These are phyloP conservation scores for Alternaria dauci DNA, from an alignment of 2,329 filamentous ascomycete genomes.

Conservation along the genomic window DNA sequence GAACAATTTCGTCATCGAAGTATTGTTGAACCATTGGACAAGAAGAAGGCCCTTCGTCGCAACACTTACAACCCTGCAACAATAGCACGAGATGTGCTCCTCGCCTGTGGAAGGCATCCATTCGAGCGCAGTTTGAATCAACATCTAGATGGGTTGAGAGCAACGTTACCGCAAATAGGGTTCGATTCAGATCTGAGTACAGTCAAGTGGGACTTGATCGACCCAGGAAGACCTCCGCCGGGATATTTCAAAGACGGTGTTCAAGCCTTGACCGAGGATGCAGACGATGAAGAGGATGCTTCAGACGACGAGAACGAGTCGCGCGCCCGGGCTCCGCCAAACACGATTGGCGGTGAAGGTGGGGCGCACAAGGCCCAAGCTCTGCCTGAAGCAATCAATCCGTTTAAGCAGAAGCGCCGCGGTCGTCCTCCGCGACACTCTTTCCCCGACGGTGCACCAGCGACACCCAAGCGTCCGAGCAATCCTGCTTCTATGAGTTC, in stretches of 20 bases:
- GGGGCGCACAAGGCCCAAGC: constrained; percentile 38
- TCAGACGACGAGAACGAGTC: constrained; percentile 43
- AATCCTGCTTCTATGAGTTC: constrained; percentile 34
- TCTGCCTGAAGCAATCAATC: constrained; percentile 41
- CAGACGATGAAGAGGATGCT: constrained; percentile 47
- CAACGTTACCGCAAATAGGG: constrained; percentile 55
- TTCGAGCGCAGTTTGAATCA: constrained; percentile 66
- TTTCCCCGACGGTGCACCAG: constrained; percentile 29
- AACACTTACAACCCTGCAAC: constrained; percentile 67
- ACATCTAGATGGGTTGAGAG: constrained; percentile 62
- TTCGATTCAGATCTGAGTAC: constrained; percentile 63
- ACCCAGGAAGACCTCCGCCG: constrained; percentile 60
- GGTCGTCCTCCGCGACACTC: constrained; percentile 50
- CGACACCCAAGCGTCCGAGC: constrained; percentile 26
- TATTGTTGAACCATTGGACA: constrained; percentile 58
- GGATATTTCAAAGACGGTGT: constrained; percentile 42
- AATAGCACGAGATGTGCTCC: constrained; percentile 69
- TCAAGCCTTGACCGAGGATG: constrained; percentile 41
- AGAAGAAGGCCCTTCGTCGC: constrained; percentile 58
- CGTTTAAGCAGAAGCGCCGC: constrained; percentile 43
- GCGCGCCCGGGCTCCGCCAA: constrained; percentile 24
- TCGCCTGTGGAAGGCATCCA: constrained; percentile 69
- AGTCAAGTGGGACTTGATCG: constrained; percentile 69
- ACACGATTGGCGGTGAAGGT: constrained; percentile 33
- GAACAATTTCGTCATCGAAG: constrained; percentile 27